Evolutionary conservation across 31 red algal genomes (phyloP).

Genomic region (Asparagopsis taxiformis): DNA sequence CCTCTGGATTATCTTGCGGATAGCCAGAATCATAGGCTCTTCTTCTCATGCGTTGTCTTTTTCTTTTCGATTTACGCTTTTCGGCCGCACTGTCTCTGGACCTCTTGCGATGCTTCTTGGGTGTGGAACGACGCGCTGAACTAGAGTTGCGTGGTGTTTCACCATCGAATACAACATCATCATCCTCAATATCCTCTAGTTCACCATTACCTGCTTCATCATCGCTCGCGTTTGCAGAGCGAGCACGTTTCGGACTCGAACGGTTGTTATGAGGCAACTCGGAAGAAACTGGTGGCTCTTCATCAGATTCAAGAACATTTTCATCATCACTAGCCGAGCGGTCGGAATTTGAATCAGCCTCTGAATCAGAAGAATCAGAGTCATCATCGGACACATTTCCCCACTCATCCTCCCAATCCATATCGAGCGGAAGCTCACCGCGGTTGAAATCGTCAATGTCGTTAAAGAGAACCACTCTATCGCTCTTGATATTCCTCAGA

Average conservation of each 20-base stretch:
- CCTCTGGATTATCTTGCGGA: constrained; percentile 32
- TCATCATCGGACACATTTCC: constrained; percentile 64
- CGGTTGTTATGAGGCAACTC: no score
- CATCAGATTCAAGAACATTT: neutral
- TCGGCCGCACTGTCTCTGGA: no score
- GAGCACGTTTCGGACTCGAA: neutral
- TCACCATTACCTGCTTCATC: constrained; percentile 21
- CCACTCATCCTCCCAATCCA: constrained; percentile 72
- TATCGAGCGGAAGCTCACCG: constrained; percentile 33
- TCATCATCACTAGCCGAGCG: constrained; percentile 12
- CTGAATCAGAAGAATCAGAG: constrained; percentile 46
- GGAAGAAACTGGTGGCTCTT: no score
- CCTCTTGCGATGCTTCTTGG: constrained; percentile 11
- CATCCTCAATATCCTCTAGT: constrained; percentile 39
- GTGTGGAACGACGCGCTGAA: no score
- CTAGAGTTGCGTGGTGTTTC: no score
- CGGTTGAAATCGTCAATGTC: constrained; percentile 43
- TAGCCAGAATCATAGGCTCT: neutral
- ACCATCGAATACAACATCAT: constrained; percentile 63
- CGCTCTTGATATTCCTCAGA: constrained; percentile 63
- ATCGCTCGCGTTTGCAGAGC: neutral
- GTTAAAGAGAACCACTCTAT: constrained; percentile 54
- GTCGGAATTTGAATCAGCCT: constrained; percentile 1
- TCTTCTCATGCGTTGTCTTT: constrained; percentile 22
- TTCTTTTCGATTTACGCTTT: constrained; percentile 9